Conservation (phyloP, 768 basidiomycete genomes). For the Saitozyma podzolica region DNA sequence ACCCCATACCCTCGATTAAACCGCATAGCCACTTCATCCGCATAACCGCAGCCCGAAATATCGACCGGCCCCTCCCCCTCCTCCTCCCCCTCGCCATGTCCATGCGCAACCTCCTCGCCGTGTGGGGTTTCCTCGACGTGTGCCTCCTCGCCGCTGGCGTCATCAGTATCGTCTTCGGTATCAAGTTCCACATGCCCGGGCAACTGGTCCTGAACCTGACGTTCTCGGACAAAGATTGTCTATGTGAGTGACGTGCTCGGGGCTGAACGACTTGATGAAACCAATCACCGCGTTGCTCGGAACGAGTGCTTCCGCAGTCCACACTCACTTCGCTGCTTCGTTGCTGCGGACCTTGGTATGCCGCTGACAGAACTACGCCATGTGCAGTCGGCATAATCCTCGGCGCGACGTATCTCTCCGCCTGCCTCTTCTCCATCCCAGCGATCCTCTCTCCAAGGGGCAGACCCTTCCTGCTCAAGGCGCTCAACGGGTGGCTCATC, state of each 20-base stretch:
- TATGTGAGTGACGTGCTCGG: conserved; percentile 32
- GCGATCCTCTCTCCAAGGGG: conserved; percentile 72
- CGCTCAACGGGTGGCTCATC: conserved; percentile 71
- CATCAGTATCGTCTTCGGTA: conserved; percentile 65
- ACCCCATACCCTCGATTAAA: no score
- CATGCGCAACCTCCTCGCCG: conserved; percentile 9
- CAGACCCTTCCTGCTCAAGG: conserved; percentile 67
- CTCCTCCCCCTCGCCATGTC: no score
- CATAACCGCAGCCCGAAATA: no score
- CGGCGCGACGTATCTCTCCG: conserved; percentile 62
- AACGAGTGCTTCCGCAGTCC: no score
- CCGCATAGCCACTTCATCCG: no score
- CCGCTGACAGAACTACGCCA: not conserved
- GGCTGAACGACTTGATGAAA: conserved; percentile 52
- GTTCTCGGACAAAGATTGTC: conserved; percentile 55
- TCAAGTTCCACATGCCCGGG: conserved; percentile 69
- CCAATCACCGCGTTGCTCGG: no score
- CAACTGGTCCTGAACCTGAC: conserved; percentile 63
- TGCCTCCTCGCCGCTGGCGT: conserved; percentile 70
- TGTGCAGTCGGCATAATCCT: conserved; percentile 67
- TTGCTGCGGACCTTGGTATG: not conserved
- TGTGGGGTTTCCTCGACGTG: conserved; percentile 72
- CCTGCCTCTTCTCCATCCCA: conserved; percentile 69
- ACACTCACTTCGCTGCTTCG: not conserved
- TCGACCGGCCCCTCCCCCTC: no score